phyloP scores from a whole-genome alignment of 202 grass and related monocot genomes.

The Brachypodium distachyon region DNA sequence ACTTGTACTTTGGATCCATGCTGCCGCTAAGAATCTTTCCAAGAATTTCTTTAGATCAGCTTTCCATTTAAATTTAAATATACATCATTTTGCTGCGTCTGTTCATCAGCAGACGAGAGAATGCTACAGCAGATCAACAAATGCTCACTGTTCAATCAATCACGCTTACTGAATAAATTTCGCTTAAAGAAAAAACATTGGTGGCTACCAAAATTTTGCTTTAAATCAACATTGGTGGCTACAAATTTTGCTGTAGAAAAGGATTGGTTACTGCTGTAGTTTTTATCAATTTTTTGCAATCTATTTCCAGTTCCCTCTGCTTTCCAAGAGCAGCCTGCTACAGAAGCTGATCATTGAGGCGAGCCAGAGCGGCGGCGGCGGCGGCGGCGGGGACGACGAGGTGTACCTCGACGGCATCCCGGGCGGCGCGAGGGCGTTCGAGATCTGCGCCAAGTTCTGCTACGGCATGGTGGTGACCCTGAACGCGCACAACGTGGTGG shows the following conservation, averaged over 20 bases:
- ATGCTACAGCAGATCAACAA: neutral
- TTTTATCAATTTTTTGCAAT: neutral
- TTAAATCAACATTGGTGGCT: neutral
- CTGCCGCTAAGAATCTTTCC: conserved; percentile 41
- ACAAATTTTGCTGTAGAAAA: neutral
- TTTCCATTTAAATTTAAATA: conserved; percentile 14
- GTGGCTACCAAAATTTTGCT: neutral
- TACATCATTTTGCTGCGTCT: neutral
- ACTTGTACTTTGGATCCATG: conserved; percentile 50
- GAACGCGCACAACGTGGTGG: conserved; percentile 72
- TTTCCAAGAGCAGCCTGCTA: conserved; percentile 81
- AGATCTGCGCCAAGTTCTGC: conserved; percentile 92
- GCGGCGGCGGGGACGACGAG: too few species aligned
- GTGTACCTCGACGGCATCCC: conserved; percentile 59
- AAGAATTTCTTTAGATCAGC: conserved; percentile 9
- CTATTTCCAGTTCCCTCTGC: conserved; percentile 77
- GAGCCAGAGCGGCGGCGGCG: conserved; percentile 35
- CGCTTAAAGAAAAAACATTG: neutral
- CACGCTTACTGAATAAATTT: neutral
- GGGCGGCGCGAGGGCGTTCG: conserved; percentile 69
- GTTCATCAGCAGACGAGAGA: neutral
- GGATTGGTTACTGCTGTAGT: neutral
- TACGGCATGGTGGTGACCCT: conserved; percentile 92
- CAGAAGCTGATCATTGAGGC: conserved; percentile 59
- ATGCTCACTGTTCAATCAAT: neutral